Conservation (phyloP, 768 basidiomycete species). For the Termitomyces sp. region DNA sequence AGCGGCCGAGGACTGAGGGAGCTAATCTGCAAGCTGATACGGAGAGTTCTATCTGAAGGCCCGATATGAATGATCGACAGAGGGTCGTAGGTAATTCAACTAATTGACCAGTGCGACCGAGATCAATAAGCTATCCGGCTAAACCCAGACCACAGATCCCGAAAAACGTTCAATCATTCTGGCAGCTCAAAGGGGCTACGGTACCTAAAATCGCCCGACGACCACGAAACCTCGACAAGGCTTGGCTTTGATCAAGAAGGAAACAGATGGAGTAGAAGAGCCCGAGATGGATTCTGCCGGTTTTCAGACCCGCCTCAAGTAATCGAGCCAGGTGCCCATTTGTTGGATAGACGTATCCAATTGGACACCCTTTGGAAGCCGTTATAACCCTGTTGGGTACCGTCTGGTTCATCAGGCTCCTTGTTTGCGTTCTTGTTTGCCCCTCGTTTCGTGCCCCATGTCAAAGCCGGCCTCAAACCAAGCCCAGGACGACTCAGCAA, state of each 20-base stretch:
- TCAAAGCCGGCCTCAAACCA: slow-evolving; percentile 18
- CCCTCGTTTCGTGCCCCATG: slow-evolving; percentile 12
- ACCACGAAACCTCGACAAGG: slow-evolving; percentile 10
- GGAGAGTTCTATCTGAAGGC: not conserved
- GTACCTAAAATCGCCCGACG: slow-evolving; percentile 13
- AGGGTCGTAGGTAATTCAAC: not conserved
- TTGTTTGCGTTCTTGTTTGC: slow-evolving; percentile 10
- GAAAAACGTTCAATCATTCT: not conserved
- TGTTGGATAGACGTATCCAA: slow-evolving; percentile 26
- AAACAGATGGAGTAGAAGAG: slow-evolving; percentile 17
- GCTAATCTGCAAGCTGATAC: not conserved
- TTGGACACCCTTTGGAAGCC: slow-evolving; percentile 8
- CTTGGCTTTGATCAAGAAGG: slow-evolving; percentile 16
- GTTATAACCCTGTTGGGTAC: slow-evolving; percentile 28
- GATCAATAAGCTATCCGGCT: not conserved
- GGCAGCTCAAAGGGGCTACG: slow-evolving; percentile 6
- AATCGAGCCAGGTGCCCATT: slow-evolving; percentile 28
- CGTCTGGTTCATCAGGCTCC: slow-evolving; percentile 13
- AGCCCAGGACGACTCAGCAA: slow-evolving; percentile 23
- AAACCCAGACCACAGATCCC: slow-evolving; percentile 7
- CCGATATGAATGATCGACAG: slow-evolving; percentile 12
- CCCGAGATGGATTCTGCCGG: slow-evolving; percentile 24
- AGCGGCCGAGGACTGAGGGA: not conserved
- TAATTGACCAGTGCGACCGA: not conserved
- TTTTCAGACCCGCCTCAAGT: slow-evolving; percentile 19